phyloP scores from a whole-genome alignment of 1,284 basidiomycete species.

The Ganoderma resinaceum region DNA sequence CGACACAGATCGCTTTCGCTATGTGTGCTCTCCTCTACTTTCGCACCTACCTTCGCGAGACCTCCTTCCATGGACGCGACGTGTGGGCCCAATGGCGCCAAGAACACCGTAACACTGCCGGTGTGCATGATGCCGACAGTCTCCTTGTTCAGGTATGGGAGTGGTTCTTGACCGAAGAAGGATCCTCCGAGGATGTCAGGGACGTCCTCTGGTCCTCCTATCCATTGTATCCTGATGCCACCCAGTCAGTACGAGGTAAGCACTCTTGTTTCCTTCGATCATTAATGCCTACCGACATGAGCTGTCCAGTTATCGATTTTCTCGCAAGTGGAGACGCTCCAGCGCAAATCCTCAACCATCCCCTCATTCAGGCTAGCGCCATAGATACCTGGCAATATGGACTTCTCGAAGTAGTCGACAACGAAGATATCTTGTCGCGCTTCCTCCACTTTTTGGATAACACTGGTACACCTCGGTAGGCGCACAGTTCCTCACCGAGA shows the following conservation, averaged over 20 bases:
- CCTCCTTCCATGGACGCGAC: slow-evolving; percentile 22
- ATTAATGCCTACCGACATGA: slow-evolving; percentile 4
- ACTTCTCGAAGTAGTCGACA: background rate
- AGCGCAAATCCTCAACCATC: slow-evolving; percentile 47
- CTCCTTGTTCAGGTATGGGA: slow-evolving; percentile 37
- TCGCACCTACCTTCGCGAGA: slow-evolving; percentile 11
- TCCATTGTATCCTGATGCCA: slow-evolving; percentile 25
- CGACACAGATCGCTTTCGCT: slow-evolving; percentile 37
- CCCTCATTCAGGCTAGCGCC: slow-evolving; percentile 49
- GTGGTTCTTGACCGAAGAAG: slow-evolving; percentile 35
- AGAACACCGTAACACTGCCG: slow-evolving; percentile 22
- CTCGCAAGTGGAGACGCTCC: slow-evolving; percentile 42
- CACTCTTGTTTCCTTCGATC: background rate
- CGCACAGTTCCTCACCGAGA: slow-evolving; percentile 14
- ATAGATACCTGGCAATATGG: slow-evolving; percentile 53
- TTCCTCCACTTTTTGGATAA: slow-evolving; percentile 44
- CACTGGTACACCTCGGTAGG: slow-evolving; percentile 53
- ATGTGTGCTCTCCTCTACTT: slow-evolving; percentile 39
- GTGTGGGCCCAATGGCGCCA: slow-evolving; percentile 42
- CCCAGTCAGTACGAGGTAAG: slow-evolving; percentile 29
- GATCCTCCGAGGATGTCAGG: slow-evolving; percentile 32
- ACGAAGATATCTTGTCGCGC: slow-evolving; percentile 19
- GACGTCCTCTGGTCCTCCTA: slow-evolving; percentile 35
- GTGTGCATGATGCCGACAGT: slow-evolving; percentile 28
- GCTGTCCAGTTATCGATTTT: slow-evolving; percentile 52